Evolutionary conservation across 2,329 filamentous ascomycete species (phyloP).

Genomic region (Diplodia scrobiculata): DNA sequence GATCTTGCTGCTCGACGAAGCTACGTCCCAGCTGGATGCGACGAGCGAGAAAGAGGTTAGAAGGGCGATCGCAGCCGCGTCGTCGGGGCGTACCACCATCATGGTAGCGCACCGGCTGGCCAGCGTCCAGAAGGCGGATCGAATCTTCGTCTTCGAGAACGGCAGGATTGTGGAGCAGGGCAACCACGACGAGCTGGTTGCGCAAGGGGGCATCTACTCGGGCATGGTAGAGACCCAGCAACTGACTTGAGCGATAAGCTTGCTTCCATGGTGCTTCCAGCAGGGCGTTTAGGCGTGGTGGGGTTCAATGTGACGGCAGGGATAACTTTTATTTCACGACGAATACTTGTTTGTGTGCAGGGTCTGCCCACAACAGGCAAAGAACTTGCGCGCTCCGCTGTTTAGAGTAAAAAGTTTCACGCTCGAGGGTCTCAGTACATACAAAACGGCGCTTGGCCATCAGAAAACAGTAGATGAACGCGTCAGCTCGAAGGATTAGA

Average conservation of each 20-base stretch:
- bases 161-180: constrained; percentile 64
- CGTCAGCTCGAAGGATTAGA: constrained; percentile 4
- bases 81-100: constrained; percentile 61
- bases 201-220: constrained; percentile 41
- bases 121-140: constrained; percentile 75
- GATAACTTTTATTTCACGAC: constrained; percentile 2
- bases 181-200: constrained; percentile 62
- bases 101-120: constrained; percentile 77
- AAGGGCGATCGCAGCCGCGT: constrained; percentile 46
- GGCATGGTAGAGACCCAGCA: constrained; percentile 45
- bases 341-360: constrained; percentile 3
- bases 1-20: constrained; percentile 52
- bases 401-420: constrained; percentile 1
- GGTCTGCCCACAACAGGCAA: not conserved
- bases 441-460: not conserved
- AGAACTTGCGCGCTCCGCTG: not conserved
- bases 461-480: not conserved
- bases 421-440: not conserved
- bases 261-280: constrained; percentile 7
- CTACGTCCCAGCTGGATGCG: constrained; percentile 52
- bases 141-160: constrained; percentile 76
- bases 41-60: constrained; percentile 50
- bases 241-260: constrained; percentile 35
- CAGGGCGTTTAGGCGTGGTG: constrained; percentile 22
- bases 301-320: constrained; percentile 13